Evolutionary conservation across 73 alveolate species (phyloP), one percentile per base, ranked within the genome.

Genomic region (Paramecium sexaurelia): DNA sequence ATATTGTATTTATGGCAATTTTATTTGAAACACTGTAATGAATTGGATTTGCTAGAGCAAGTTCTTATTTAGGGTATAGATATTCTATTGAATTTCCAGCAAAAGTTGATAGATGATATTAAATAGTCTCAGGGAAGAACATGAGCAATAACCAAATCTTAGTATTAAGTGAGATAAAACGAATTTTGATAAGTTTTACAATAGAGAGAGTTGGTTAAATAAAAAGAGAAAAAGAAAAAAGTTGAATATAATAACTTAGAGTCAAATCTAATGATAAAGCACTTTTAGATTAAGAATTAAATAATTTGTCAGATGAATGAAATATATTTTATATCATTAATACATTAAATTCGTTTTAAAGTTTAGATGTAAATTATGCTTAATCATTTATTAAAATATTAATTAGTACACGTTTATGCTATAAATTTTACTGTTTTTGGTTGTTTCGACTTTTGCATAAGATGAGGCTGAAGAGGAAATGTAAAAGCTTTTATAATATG

Each of bases 241-340:
- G 75, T 39, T 39, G 90, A 78, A 43, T 41, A 41, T 22, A 75
- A 45, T 41, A 41, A 41, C 51, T 78, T 9, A 78, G 55, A 71
- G 86, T 61, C 1, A 71, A 71, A 71, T 35, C 56, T 11, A 78
- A 78, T 33, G 55, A 78, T 78, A 78, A 78, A 41, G 45, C 22
- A 45, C 36, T 78, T 22, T 78, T 75, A 20, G 90, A 78, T 78
- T 78, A 78, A 78, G 90, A 78, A 5, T 78, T 78, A 24, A 78
- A 78, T 78, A 78, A 43, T 78, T 78, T 78, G 51, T 33, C 41
- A 40, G 90, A 78, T 78, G 90, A 78, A 43, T 78, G 90, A 78
- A 17, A 71, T 61, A 32, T 24, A 61, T 1, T 61, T 1, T 26
- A 47, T 47, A 4, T 2, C 67, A 61, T 61, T 15, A n/a, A 51